Conservation (phyloP, 2,329 filamentous ascomycete genomes). For the Verruconis gallopava region DNA sequence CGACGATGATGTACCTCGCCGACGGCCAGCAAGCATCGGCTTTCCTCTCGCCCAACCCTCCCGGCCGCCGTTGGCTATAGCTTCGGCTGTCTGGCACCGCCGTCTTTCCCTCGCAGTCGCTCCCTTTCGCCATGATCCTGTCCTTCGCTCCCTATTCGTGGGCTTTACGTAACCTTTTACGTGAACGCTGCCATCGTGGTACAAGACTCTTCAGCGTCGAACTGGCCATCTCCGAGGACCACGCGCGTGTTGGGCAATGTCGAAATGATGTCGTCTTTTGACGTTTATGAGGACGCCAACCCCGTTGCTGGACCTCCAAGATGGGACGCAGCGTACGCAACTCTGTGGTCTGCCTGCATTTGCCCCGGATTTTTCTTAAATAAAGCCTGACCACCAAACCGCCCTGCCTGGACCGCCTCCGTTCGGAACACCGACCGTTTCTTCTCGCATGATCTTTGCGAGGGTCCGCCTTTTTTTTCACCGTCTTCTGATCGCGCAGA, state of each 20-base stretch:
- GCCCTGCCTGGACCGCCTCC: no score
- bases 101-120: not conserved
- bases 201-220: constrained; percentile 1
- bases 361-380: constrained; percentile 4
- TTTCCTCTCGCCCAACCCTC: no score
- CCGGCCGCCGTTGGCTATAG: not conserved
- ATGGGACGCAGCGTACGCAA: no score
- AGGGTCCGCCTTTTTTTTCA: no score
- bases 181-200: not conserved
- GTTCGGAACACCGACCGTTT: no score
- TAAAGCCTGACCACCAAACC: constrained; percentile 1
- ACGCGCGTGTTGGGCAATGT: not conserved
- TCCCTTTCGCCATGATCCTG: no score
- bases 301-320: no score
- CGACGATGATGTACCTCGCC: not conserved
- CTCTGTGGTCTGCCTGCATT: no score
- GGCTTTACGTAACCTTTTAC: constrained; percentile 1
- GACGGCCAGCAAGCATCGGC: not conserved
- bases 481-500: no score
- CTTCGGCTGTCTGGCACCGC: not conserved
- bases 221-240: not conserved
- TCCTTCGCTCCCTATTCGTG: not conserved
- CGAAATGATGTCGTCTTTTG: not conserved
- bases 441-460: no score
- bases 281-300: not conserved